These are phyloP conservation scores for Aaosphaeria arxii DNA, from an alignment of 2,329 filamentous ascomycete genomes.

Conservation along the genomic window DNA sequence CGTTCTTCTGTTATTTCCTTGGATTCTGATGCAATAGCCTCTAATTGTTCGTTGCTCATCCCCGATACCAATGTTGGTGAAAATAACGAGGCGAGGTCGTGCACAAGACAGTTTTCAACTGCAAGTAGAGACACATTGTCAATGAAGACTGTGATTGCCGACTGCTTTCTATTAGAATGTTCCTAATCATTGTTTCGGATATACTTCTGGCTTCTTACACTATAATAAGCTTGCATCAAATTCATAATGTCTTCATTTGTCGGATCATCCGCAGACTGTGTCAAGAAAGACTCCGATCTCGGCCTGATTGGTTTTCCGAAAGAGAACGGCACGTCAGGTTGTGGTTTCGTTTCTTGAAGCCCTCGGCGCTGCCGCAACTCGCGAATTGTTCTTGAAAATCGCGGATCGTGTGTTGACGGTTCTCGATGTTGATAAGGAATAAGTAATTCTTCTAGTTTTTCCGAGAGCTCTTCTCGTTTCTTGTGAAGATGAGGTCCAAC, in stretches of 20 bases:
- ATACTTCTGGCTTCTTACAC: slow-evolving; percentile 6
- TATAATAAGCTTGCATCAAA: slow-evolving; percentile 25
- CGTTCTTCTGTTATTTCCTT: slow-evolving; percentile 10
- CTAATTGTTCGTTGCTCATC: slow-evolving; percentile 20
- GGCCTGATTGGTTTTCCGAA: too few relatives aligned
- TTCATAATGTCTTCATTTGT: slow-evolving; percentile 24
- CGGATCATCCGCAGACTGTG: slow-evolving; percentile 17
- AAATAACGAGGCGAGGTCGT: slow-evolving; percentile 17
- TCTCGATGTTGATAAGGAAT: slow-evolving; percentile 14
- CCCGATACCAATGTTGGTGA: slow-evolving; percentile 11
- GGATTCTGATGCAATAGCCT: slow-evolving; percentile 21
- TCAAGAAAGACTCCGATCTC: slow-evolving; percentile 5
- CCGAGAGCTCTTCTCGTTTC: slow-evolving; percentile 7
- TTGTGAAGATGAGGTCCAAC: slow-evolving; percentile 15
- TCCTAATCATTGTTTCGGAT: background rate
- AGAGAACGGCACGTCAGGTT: background rate
- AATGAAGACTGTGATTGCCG: slow-evolving; percentile 21
- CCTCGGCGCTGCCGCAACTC: slow-evolving; percentile 1
- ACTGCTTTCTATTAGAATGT: slow-evolving; percentile 5
- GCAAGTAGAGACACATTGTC: slow-evolving; percentile 23
- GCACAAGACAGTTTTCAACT: slow-evolving; percentile 23
- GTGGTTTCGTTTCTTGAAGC: background rate
- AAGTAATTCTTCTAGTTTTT: slow-evolving; percentile 21
- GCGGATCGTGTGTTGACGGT: slow-evolving; percentile 21
- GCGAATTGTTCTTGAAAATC: slow-evolving; percentile 14